phyloP scores from a whole-genome alignment of 2,329 filamentous ascomycete genomes.

The Zopfia rhizophila region DNA sequence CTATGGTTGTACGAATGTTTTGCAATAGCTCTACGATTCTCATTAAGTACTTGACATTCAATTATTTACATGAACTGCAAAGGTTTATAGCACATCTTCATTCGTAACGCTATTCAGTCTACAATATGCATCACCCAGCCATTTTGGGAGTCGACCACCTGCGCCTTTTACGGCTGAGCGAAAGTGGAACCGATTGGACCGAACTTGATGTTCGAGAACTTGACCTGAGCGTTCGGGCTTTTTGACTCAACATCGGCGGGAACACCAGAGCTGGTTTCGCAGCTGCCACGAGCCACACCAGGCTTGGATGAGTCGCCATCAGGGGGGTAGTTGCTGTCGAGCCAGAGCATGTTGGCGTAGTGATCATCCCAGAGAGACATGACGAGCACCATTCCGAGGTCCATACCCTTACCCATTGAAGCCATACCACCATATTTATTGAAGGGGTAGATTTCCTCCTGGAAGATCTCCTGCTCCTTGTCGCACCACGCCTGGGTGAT shows the following conservation, averaged over 20 bases:
- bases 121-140: no score
- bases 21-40: no score
- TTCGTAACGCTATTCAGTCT: no score
- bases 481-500: constrained; percentile 46
- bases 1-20: no score
- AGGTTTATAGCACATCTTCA: no score
- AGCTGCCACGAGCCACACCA: constrained; percentile 45
- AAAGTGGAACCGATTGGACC: constrained; percentile 33
- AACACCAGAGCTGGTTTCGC: constrained; percentile 36
- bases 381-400: constrained; percentile 70
- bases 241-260: constrained; percentile 42
- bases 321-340: constrained; percentile 72
- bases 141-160: no score
- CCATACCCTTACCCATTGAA: constrained; percentile 65
- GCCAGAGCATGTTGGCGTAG: constrained; percentile 76
- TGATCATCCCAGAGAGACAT: constrained; percentile 73
- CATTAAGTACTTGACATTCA: no score
- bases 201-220: constrained; percentile 40
- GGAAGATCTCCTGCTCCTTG: constrained; percentile 39
- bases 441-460: constrained; percentile 58
- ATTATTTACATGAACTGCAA: no score
- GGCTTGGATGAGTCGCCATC: constrained; percentile 37
- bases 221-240: constrained; percentile 32
- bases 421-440: constrained; percentile 65
- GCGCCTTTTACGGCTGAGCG: no score